phyloP scores from a whole-genome alignment of 2,329 filamentous ascomycete genomes.

The Fusarium ramigenum region DNA sequence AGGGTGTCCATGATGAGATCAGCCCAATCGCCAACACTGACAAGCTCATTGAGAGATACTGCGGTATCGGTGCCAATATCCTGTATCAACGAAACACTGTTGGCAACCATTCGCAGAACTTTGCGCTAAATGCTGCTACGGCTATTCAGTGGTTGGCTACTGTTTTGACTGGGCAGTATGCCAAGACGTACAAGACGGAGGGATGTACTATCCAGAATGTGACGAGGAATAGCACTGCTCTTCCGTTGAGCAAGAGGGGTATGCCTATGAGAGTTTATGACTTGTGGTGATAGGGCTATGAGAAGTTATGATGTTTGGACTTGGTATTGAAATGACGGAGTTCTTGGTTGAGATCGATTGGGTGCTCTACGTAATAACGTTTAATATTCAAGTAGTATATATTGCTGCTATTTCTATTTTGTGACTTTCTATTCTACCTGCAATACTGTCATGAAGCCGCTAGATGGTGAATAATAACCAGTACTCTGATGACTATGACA shows the following conservation, averaged over 20 bases:
- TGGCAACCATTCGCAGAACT: constrained; percentile 26
- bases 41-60: constrained; percentile 30
- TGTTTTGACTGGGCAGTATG: constrained; percentile 25
- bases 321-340: neutral
- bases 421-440: too few species aligned
- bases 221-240: constrained; percentile 23
- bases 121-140: neutral
- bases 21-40: constrained; percentile 31
- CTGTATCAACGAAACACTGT: constrained; percentile 37
- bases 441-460: fast-evolving
- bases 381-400: neutral
- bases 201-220: constrained; percentile 38
- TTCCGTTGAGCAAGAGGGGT: constrained; percentile 13
- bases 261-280: constrained; percentile 12
- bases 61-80: constrained; percentile 33
- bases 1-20: constrained; percentile 33
- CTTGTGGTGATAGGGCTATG: constrained; percentile 11
- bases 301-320: too few species aligned
- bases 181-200: constrained; percentile 8
- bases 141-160: constrained; percentile 27
- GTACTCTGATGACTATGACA: neutral
- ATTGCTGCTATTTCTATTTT: too few species aligned
- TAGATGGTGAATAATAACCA: fast-evolving
- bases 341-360: fast-evolving
- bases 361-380: neutral